phyloP scores from a whole-genome alignment of 2,329 filamentous ascomycete genomes.

The Chrysosporium queenslandicum region DNA sequence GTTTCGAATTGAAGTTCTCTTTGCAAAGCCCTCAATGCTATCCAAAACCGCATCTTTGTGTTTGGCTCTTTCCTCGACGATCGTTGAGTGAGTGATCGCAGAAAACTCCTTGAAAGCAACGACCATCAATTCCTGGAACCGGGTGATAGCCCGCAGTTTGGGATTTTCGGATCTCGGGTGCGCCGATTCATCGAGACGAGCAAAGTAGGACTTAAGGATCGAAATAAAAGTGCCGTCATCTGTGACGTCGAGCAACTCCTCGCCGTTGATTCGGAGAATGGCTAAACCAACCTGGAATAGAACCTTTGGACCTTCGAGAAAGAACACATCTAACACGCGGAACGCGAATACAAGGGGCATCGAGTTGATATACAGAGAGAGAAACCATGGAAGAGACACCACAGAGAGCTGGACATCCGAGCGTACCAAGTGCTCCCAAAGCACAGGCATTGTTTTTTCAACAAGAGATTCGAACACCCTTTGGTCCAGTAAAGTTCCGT shows the following conservation, averaged over 20 bases:
- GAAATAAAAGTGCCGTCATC: constrained; percentile 97
- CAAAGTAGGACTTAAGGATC: constrained; percentile 89
- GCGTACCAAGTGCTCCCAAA: constrained; percentile 97
- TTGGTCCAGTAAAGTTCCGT: constrained; percentile 90
- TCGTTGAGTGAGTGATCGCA: constrained; percentile 84
- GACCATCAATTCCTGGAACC: constrained; percentile 97
- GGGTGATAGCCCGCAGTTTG: constrained; percentile 84
- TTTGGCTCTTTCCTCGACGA: constrained; percentile 77
- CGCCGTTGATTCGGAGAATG: constrained; percentile 94
- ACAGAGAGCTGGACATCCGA: constrained; percentile 95
- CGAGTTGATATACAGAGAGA: constrained; percentile 97
- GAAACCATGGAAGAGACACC: constrained; percentile 93
- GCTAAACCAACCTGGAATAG: constrained; percentile 93
- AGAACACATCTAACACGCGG: constrained; percentile 92
- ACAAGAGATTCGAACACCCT: constrained; percentile 95
- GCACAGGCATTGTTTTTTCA: constrained; percentile 96
- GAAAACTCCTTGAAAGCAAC: constrained; percentile 98
- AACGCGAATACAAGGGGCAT: constrained; percentile 98
- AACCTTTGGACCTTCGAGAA: constrained; percentile 93
- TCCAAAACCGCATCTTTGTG: constrained; percentile 91
- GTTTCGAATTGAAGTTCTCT: constrained; percentile 90
- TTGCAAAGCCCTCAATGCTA: constrained; percentile 95
- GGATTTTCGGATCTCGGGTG: constrained; percentile 93
- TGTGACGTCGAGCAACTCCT: constrained; percentile 82
- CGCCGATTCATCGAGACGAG: constrained; percentile 84